Conservation (phyloP, 805 yeast species). For the Kluyveromyces starmeri region DNA sequence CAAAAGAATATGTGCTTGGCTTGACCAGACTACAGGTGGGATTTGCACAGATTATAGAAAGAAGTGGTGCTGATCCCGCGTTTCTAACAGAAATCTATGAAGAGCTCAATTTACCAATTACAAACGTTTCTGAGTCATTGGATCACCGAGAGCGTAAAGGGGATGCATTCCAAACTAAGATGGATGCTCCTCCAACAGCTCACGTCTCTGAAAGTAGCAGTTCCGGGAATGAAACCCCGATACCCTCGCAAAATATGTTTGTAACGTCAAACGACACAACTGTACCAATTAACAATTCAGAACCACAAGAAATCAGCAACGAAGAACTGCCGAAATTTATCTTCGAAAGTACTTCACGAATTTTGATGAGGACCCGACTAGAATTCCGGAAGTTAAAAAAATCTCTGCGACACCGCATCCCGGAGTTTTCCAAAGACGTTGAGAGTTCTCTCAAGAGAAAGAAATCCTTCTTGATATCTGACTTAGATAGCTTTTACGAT, state of each 20-base stretch:
- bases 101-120: slow-evolving; percentile 6
- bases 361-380: slow-evolving; percentile 1
- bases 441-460: not conserved
- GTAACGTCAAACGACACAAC: no score
- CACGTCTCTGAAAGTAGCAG: no score
- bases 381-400: slow-evolving; percentile 1
- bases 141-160: no score
- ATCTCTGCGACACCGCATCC: not conserved
- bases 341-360: slow-evolving; percentile 1
- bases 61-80: slow-evolving; percentile 7
- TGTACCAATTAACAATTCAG: no score
- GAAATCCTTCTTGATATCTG: not conserved
- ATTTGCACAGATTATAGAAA: slow-evolving; percentile 6
- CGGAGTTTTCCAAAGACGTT: not conserved
- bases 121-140: no score
- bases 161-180: no score
- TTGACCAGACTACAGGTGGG: slow-evolving; percentile 7
- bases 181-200: no score
- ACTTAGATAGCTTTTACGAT: not conserved
- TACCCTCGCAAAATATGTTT: no score
- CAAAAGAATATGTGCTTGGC: not conserved
- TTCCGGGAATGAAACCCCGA: no score
- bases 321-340: not conserved
- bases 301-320: not conserved
- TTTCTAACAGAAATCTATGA: slow-evolving; percentile 8